phyloP scores from a whole-genome alignment of 331 rosid genomes.

The Spiraea crenata region DNA sequence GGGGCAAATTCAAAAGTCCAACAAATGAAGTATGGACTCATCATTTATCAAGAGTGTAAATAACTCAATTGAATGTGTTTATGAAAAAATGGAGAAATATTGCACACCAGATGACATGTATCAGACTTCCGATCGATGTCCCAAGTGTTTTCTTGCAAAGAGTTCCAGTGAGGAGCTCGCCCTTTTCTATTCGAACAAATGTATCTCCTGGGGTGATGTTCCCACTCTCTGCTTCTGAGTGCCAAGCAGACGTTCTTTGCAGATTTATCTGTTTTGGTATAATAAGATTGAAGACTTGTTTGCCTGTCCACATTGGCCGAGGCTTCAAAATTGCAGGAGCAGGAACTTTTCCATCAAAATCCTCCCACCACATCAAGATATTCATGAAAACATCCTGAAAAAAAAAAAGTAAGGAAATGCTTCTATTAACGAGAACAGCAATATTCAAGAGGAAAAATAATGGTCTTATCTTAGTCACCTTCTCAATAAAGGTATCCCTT shows the following conservation, averaged over 20 bases:
- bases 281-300: slow-evolving; percentile 96
- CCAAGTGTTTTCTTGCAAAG: slow-evolving; percentile 96
- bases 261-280: slow-evolving; percentile 95
- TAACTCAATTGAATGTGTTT: not conserved
- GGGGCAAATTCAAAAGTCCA: too few relatives aligned
- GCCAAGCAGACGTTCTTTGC: slow-evolving; percentile 89
- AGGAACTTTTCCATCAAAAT: slow-evolving; percentile 96
- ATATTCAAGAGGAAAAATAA: not conserved
- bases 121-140: slow-evolving; percentile 91
- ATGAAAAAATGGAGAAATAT: not conserved
- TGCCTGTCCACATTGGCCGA: slow-evolving; percentile 97
- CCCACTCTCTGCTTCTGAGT: slow-evolving; percentile 70
- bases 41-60: not conserved
- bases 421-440: not conserved
- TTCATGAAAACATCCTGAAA: slow-evolving; percentile 98
- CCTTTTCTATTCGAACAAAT: slow-evolving; percentile 86
- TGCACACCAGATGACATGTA: slow-evolving; percentile 88
- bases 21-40: too few relatives aligned
- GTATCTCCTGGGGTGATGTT: slow-evolving; percentile 93
- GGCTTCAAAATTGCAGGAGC: slow-evolving; percentile 95
- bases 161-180: slow-evolving; percentile 90
- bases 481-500: slow-evolving; percentile 90
- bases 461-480: slow-evolving; percentile 43
- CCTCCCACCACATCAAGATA: slow-evolving; percentile 99
- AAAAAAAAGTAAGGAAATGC: not conserved